Evolutionary conservation across 2,329 filamentous ascomycete species (phyloP).

Genomic region (Clarireedia paspali): DNA sequence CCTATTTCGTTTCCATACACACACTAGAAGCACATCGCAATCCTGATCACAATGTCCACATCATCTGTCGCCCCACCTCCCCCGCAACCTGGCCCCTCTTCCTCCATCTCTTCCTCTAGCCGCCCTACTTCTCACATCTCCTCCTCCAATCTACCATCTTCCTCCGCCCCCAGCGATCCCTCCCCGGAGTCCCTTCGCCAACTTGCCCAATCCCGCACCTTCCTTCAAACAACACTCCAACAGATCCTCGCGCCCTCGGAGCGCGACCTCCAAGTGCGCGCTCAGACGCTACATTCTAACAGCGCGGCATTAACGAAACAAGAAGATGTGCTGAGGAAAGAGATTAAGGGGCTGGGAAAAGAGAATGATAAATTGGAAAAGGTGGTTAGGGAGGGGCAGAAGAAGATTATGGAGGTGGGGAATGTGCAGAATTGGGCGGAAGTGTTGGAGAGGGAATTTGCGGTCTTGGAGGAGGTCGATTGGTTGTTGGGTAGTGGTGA

Average conservation of each 20-base stretch:
- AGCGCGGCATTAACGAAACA: conserved; percentile 57
- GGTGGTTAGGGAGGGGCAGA: conserved; percentile 54
- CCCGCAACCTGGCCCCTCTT: not conserved
- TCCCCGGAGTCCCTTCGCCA: conserved; percentile 25
- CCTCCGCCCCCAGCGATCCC: conserved; percentile 9
- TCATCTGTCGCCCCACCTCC: conserved; percentile 2
- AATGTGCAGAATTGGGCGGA: conserved; percentile 85
- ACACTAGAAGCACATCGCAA: no score
- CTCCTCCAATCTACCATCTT: conserved; percentile 4
- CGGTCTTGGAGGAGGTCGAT: conserved; percentile 58
- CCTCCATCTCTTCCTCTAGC: not conserved
- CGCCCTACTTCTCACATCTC: not conserved
- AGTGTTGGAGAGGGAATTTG: conserved; percentile 62
- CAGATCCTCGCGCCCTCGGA: conserved; percentile 62
- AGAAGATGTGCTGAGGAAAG: conserved; percentile 55
- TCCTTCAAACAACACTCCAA: conserved; percentile 45
- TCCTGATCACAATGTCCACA: not conserved
- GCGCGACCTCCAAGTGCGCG: conserved; percentile 59
- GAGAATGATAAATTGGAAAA: conserved; percentile 59
- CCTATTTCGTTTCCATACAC: no score
- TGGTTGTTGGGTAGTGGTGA: conserved; percentile 41
- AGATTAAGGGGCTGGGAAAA: conserved; percentile 50
- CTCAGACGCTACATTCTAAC: conserved; percentile 62
- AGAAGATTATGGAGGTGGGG: conserved; percentile 67
- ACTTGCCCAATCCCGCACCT: conserved; percentile 49